Evolutionary conservation across 208 protist species (phyloP), one percentile per base, ranked within the genome.

Genomic region (Vickermania spadyakhi): DNA sequence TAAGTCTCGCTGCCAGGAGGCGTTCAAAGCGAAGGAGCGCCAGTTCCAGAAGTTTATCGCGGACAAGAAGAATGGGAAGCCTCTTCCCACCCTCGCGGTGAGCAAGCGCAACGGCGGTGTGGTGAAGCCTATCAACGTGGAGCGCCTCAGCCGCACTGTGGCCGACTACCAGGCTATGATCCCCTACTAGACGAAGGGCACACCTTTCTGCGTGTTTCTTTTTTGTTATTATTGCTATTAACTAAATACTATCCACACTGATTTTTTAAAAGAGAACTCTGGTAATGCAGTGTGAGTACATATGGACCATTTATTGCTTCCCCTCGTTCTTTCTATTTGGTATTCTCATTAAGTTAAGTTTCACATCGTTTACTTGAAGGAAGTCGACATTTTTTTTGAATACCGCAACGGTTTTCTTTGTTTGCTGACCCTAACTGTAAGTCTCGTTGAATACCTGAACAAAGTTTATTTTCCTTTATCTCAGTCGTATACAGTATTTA

Each of bases 1-100:
- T 59, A 92, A 94, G 73, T 95, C 88, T 30, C 83, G 85, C 72
- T 97, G 88, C 83, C 79, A 89, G 76, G 75, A 93, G 73, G 92
- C 86, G 28, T 93, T 96, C 72, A 81, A 91, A 72, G 66, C 76
- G 74, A 89, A 92, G 75, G 67, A 86, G 81, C 78, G 76, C 68
- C 66, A 84, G 62, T 87, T 85, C 75, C 73, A 77, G 59, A 74
- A 77, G 51, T 81, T 75, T 74, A 65, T 78, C 62, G 71, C 75
- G 21, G 81, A 73, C 64, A 89, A 93, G 79, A 90, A 89, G 83
- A 76, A 69, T 55, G 86, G 86, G 59, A 89, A 86, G 80, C 41
- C 80, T 42, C 79, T 89, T 14, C 79, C 86, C 22, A 42, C 73
- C 30, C 60, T 70, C 36, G 89, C 87, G 81, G 72, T 72, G 67